Evolutionary conservation across 2,329 filamentous ascomycete genomes (phyloP), one percentile per base, ranked within the genome.

Genomic region (Trichoderma koningii): DNA sequence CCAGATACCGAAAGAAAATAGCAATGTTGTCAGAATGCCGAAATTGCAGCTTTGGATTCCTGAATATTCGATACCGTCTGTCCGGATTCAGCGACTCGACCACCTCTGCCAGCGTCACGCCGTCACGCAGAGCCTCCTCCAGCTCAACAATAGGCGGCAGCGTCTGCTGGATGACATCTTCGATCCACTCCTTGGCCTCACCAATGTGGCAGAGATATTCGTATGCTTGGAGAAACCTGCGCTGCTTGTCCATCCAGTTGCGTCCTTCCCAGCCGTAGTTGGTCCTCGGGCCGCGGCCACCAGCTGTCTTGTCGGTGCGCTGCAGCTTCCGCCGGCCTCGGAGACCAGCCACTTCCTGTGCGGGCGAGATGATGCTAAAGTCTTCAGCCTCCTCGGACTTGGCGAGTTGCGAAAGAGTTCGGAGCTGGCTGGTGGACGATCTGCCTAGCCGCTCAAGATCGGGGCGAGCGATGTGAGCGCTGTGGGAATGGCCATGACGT

Each of bases 191-290:
- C 75, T 98, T 98, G 23, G 95, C 95, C 80, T 99, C 95, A 75
- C 95, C 95, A 69, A 99, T 98, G 74, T 99, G 95, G 75, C 95
- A 99, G 44, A 99, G 89, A 75, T 99, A 99, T 76, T 99, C 95
- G 74, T 99, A 99, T 7, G 95, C 95, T 76, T 96, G 92, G 61
- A 99, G 80, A 73, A 97, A 98, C 75, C 98, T 94, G 28, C 95
- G 87, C 75, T 99, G 94, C 75, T 96, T 95, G 76, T 99, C 95
- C 94, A 99, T 99, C 95, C 95, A 99, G 75, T 94, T 96, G 56
- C 91, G 87, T 21, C 89, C 88, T 68, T 91, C 87, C 89, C 93
- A 95, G 55, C 87, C 85, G 69, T 89, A 92, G 28, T 78, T 82
- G 6, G 73, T 75, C 68, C 81, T 81, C 68, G 82, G 79, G 50